A percentile compares a stretch with the other conserved stretches of the same genome.
Conservation (phyloP, 345 rosid species). For the Brassica juncea region DNA sequence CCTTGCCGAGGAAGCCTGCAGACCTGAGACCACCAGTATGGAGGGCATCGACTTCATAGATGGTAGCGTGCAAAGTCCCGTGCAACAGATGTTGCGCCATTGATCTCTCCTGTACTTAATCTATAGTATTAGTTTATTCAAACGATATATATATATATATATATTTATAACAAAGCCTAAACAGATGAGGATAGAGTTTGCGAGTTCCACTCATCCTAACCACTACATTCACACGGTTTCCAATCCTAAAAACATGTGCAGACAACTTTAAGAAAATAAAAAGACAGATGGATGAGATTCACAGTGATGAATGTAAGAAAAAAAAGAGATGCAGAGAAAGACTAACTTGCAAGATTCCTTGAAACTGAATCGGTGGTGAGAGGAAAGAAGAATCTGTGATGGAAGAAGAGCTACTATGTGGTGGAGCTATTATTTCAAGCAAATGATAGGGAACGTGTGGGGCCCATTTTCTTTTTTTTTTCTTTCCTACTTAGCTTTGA, state of each 20-base stretch:
- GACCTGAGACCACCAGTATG: slow-evolving; percentile 47
- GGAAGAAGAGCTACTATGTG: slow-evolving; percentile 30
- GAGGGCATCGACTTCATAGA: slow-evolving; percentile 80
- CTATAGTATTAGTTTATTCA: neutral
- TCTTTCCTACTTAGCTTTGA: neutral
- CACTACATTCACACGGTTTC: neutral
- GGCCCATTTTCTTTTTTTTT: slow-evolving; percentile 1
- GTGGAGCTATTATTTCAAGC: slow-evolving; percentile 7
- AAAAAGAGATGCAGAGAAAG: neutral
- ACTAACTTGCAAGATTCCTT: neutral
- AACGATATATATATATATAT: neutral
- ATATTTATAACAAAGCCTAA: neutral
- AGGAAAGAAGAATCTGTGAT: slow-evolving; percentile 28
- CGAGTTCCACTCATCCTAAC: slow-evolving; percentile 10
- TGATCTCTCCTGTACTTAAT: slow-evolving; percentile 31
- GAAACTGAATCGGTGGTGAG: slow-evolving; percentile 16
- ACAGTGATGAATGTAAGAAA: neutral
- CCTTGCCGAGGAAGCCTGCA: slow-evolving; percentile 70
- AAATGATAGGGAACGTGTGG: slow-evolving; percentile 27
- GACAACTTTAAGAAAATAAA: neutral
- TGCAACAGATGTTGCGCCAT: slow-evolving; percentile 83
- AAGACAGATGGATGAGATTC: slow-evolving; percentile 1
- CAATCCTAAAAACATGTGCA: neutral
- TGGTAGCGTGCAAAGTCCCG: slow-evolving; percentile 84
- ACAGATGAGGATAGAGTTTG: neutral